phyloP scores from a whole-genome alignment of 2,329 filamentous ascomycete species.

The Waltergamsia citrina region DNA sequence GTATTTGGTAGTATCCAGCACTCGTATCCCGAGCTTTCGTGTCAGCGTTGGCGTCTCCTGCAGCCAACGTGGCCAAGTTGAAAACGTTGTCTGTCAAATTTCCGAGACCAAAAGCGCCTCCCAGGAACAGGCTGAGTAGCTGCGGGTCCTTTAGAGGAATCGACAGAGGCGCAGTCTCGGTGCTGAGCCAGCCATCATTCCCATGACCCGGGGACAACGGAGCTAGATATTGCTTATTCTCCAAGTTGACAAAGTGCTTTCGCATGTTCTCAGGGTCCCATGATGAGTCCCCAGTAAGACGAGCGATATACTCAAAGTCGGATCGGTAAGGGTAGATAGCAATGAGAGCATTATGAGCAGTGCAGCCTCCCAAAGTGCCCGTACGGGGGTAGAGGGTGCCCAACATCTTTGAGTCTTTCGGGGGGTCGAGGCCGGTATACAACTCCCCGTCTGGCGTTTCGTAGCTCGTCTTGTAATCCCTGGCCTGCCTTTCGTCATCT shows the following conservation, averaged over 20 bases:
- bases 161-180: conserved; percentile 2
- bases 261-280: conserved; percentile 41
- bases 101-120: conserved; percentile 7
- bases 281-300: conserved; percentile 37
- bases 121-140: conserved; percentile 10
- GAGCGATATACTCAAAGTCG: conserved; percentile 38
- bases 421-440: conserved; percentile 9
- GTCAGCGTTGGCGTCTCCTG: conserved; percentile 17
- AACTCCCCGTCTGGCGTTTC: conserved; percentile 7
- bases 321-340: conserved; percentile 37
- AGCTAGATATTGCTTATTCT: conserved; percentile 33
- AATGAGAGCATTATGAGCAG: conserved; percentile 28
- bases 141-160: conserved; percentile 6
- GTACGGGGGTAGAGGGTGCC: conserved; percentile 17
- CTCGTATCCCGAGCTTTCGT: conserved; percentile 8
- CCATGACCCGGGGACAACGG: conserved; percentile 30
- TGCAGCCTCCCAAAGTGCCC: conserved; percentile 18
- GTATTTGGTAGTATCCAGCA: conserved; percentile 45
- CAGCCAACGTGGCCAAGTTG: conserved; percentile 13
- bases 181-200: conserved; percentile 31
- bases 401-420: conserved; percentile 11
- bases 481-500: conserved; percentile 6
- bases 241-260: conserved; percentile 34
- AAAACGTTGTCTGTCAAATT: conserved; percentile 7
- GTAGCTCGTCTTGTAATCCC: conserved; percentile 9